A percentile compares a stretch with the other conserved stretches of the same genome.
Conservation (phyloP, 495 filamentous ascomycete genomes). For the Saxispiralis lemnorum region DNA sequence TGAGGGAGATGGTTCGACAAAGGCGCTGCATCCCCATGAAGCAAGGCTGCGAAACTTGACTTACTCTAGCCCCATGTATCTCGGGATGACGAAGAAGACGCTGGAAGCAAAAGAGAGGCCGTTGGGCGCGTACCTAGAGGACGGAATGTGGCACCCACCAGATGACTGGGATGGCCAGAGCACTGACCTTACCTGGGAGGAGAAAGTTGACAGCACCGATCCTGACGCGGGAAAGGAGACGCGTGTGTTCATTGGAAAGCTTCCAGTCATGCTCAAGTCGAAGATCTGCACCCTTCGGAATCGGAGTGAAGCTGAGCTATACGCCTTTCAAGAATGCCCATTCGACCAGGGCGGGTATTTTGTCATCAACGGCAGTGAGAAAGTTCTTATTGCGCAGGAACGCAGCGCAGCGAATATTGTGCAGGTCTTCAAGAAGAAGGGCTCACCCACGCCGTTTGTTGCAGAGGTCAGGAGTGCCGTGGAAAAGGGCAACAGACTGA, state of each 20-base stretch:
- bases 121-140: constrained; percentile 32
- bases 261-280: constrained; percentile 95
- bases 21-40: constrained; percentile 71
- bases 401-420: constrained; percentile 95
- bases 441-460: constrained; percentile 72
- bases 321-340: constrained; percentile 80
- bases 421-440: constrained; percentile 95
- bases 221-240: constrained; percentile 18
- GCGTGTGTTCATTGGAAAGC: constrained; percentile 71
- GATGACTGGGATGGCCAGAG: constrained; percentile 27
- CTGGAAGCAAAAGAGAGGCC: constrained; percentile 63
- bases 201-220: constrained; percentile 20
- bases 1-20: constrained; percentile 75
- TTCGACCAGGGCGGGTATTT: constrained; percentile 98
- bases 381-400: constrained; percentile 95
- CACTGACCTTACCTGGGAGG: constrained; percentile 37
- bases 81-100: constrained; percentile 62
- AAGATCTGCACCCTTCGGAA: constrained; percentile 77
- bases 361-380: constrained; percentile 98
- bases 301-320: constrained; percentile 62
- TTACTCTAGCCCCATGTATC: constrained; percentile 78
- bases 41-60: constrained; percentile 87
- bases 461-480: constrained; percentile 93
- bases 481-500: constrained; percentile 85
- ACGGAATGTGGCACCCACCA: background rate